These are phyloP conservation scores for Botrytis sinoallii DNA, from an alignment of 2,329 filamentous ascomycete genomes.

Conservation along the genomic window DNA sequence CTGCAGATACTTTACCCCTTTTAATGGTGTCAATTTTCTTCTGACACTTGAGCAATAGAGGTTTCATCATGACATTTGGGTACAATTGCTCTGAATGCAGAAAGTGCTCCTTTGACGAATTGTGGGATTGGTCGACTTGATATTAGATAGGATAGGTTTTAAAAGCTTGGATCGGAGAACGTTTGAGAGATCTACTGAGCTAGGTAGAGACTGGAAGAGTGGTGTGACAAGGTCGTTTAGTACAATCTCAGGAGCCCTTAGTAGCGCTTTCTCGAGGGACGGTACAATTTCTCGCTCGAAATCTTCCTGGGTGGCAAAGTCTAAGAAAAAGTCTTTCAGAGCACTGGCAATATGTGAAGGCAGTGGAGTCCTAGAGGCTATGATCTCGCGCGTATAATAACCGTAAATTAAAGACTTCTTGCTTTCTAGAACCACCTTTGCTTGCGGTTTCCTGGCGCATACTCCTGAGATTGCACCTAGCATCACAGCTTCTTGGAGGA, in stretches of 20 bases:
- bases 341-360: constrained; percentile 69
- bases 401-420: constrained; percentile 71
- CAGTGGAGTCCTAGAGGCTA: constrained; percentile 72
- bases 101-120: constrained; percentile 73
- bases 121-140: constrained; percentile 80
- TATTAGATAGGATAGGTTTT: constrained; percentile 83
- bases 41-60: constrained; percentile 63
- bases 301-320: constrained; percentile 71
- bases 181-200: constrained; percentile 72
- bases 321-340: constrained; percentile 76
- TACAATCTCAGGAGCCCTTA: constrained; percentile 87
- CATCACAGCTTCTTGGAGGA: constrained; percentile 69
- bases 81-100: constrained; percentile 70
- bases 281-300: constrained; percentile 73
- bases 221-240: constrained; percentile 74
- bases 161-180: constrained; percentile 69
- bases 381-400: constrained; percentile 82
- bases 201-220: constrained; percentile 67
- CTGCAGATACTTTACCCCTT: constrained; percentile 78
- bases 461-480: constrained; percentile 88
- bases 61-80: constrained; percentile 55
- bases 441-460: constrained; percentile 65
- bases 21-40: constrained; percentile 75
- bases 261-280: constrained; percentile 79
- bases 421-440: constrained; percentile 59